Percentiles rank a stretch among this genome's conserved stretches.
Evolutionary conservation across 139 green algal species (phyloP).

Genomic region (Coccomyxa sp.): DNA sequence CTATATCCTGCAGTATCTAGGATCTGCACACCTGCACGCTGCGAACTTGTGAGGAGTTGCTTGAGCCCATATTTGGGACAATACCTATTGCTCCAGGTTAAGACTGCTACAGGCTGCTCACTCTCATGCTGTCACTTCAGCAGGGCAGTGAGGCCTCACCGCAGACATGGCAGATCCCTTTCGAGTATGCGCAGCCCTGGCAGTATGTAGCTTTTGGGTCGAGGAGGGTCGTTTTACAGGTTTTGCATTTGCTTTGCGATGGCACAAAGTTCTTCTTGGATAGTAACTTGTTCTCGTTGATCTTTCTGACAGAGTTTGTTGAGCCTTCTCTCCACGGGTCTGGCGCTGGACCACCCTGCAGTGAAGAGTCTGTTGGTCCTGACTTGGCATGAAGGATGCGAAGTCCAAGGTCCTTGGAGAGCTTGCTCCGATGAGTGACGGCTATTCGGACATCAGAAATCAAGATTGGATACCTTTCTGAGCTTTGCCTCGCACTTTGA

Average conservation of each 20-base stretch:
- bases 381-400: neutral
- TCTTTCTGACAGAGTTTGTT: slow-evolving; percentile 55
- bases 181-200: slow-evolving; percentile 62
- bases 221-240: slow-evolving; percentile 57
- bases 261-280: neutral
- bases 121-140: neutral
- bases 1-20: slow-evolving; percentile 59
- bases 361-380: neutral
- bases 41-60: neutral
- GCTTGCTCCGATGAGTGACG: neutral
- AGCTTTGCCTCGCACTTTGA: neutral
- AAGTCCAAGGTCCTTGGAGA: neutral
- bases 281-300: slow-evolving; percentile 73
- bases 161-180: slow-evolving; percentile 70
- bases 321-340: slow-evolving; percentile 68
- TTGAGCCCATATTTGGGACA: neutral
- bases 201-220: slow-evolving; percentile 57
- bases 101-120: too few species aligned
- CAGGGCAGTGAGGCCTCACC: slow-evolving; percentile 21
- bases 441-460: neutral
- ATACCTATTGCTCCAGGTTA: neutral
- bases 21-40: slow-evolving; percentile 37
- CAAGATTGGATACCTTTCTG: neutral
- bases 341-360: slow-evolving; percentile 10
- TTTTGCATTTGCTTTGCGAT: slow-evolving; percentile 44